These are phyloP conservation scores for Thermomyces lanuginosus DNA, from an alignment of 2,329 filamentous ascomycete species.

Conservation along the genomic window DNA sequence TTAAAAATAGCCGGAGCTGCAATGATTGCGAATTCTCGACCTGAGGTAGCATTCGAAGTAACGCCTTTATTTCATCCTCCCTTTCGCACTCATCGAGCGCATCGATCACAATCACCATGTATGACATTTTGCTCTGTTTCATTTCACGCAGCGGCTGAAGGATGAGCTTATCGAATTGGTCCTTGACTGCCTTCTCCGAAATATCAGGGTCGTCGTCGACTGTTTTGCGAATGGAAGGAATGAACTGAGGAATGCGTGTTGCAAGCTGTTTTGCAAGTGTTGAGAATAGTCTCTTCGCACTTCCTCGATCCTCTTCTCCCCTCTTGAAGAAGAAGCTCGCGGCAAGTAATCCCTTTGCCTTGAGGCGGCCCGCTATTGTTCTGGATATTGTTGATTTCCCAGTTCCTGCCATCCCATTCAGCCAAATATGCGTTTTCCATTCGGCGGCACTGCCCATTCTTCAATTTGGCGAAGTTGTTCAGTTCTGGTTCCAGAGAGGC, in stretches of 20 bases:
- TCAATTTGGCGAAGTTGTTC: not conserved
- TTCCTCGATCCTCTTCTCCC: conserved; percentile 21
- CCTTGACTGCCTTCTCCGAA: conserved; percentile 8
- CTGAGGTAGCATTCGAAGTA: conserved; percentile 10
- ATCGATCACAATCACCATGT: conserved; percentile 11
- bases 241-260: conserved; percentile 13
- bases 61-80: conserved; percentile 10
- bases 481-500: conserved; percentile 1
- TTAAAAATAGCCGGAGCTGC: conserved; percentile 14
- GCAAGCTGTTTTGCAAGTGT: conserved; percentile 17
- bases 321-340: conserved; percentile 32
- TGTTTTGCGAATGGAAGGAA: conserved; percentile 5
- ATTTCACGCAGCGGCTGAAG: conserved; percentile 8
- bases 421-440: not conserved
- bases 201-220: conserved; percentile 11
- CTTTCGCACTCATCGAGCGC: conserved; percentile 8
- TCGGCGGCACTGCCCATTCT: not conserved
- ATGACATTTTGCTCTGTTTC: too few species aligned
- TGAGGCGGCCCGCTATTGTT: conserved; percentile 12
- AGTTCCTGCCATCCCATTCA: too few species aligned
- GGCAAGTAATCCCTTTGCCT: conserved; percentile 11
- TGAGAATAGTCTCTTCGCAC: conserved; percentile 19
- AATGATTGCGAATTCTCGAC: conserved; percentile 5
- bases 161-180: conserved; percentile 14
- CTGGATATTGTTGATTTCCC: conserved; percentile 11